Evolutionary conservation across 2,329 filamentous ascomycete species (phyloP).

Genomic region (Colletotrichum nymphaeae): DNA sequence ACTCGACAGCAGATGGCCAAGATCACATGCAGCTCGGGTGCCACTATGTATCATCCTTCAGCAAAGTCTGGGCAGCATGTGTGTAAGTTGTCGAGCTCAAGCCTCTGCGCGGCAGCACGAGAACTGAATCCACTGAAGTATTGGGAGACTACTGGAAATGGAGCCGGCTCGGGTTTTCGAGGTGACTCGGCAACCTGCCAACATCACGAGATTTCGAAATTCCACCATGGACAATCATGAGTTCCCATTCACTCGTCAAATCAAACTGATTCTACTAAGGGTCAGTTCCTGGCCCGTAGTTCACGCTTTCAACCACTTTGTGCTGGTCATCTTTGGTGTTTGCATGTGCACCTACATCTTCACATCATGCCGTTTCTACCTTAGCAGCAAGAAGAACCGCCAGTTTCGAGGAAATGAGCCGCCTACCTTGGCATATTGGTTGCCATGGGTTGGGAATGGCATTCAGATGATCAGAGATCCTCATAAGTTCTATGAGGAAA

Average conservation of each 20-base stretch:
- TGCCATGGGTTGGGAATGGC: slow-evolving; percentile 4
- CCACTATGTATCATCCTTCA: neutral
- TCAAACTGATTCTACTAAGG: neutral
- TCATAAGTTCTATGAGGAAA: slow-evolving; percentile 3
- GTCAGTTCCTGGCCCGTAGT: neutral
- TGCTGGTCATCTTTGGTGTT: neutral
- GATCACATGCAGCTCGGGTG: neutral
- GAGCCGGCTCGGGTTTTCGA: neutral
- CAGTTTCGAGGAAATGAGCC: slow-evolving; percentile 5
- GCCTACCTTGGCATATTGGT: neutral
- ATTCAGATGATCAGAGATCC: slow-evolving; percentile 1
- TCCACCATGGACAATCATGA: neutral
- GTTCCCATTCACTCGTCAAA: neutral
- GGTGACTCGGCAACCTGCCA: neutral
- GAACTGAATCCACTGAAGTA: neutral
- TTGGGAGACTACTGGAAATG: neutral
- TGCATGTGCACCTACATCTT: neutral
- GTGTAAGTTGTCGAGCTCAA: neutral
- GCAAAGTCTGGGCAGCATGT: neutral
- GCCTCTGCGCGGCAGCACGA: neutral
- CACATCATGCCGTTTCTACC: neutral
- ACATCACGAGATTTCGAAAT: neutral
- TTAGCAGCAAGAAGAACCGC: neutral
- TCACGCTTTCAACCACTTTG: neutral
- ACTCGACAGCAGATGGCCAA: neutral